phyloP scores from a whole-genome alignment of 805 yeast genomes.

The Torulaspora gathmanii region DNA sequence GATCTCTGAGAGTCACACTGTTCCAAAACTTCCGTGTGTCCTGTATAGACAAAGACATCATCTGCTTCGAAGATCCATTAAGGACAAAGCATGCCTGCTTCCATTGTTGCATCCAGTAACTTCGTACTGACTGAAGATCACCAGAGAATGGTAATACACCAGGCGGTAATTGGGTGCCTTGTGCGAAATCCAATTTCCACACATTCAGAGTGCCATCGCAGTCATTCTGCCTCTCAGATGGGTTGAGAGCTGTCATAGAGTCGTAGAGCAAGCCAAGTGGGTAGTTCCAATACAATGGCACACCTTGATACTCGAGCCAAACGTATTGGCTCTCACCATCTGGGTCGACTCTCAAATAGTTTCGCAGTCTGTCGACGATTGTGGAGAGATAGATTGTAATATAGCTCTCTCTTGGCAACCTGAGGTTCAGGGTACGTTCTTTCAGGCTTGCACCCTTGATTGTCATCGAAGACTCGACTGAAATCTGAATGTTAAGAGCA shows the following conservation, averaged over 20 bases:
- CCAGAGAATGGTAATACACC: constrained; percentile 42
- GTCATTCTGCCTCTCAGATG: constrained; percentile 17
- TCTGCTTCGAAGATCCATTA: constrained; percentile 70
- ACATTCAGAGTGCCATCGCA: constrained; percentile 25
- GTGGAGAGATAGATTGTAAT: constrained; percentile 42
- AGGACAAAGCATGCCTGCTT: constrained; percentile 77
- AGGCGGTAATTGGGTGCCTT: constrained; percentile 40
- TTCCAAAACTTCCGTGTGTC: constrained; percentile 58
- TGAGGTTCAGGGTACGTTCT: constrained; percentile 22
- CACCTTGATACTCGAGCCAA: constrained; percentile 67
- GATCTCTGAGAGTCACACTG: constrained; percentile 37
- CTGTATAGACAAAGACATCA: constrained; percentile 69
- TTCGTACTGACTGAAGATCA: constrained; percentile 35
- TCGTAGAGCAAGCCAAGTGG: constrained; percentile 73
- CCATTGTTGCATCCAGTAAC: constrained; percentile 68
- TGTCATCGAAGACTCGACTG: constrained; percentile 22
- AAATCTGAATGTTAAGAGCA: constrained; percentile 42
- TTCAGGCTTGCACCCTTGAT: constrained; percentile 18
- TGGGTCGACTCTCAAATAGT: constrained; percentile 31
- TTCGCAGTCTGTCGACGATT: constrained; percentile 40
- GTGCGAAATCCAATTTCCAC: constrained; percentile 48
- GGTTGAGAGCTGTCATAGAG: constrained; percentile 40
- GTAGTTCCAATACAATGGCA: constrained; percentile 69
- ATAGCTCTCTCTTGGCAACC: constrained; percentile 47
- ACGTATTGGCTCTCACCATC: constrained; percentile 31